A percentile compares a stretch with the other conserved stretches of the same genome.
phyloP scores from a whole-genome alignment of 2,329 filamentous ascomycete species.

The Alternaria ethzedia region DNA sequence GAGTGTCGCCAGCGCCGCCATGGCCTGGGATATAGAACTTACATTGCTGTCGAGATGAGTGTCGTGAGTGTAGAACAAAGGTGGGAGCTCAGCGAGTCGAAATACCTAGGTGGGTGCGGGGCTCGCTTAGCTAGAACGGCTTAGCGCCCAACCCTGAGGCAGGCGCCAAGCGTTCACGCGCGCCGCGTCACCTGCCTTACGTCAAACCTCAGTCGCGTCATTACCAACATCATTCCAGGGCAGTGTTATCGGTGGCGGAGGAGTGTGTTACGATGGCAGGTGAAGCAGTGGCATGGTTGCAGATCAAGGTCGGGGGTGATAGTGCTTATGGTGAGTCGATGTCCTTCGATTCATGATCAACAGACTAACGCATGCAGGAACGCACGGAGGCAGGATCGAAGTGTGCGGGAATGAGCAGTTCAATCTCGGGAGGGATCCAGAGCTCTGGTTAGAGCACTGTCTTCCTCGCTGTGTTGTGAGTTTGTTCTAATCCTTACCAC shows the following conservation, averaged over 20 bases:
- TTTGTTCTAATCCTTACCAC: slow-evolving; percentile 20
- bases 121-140: slow-evolving; percentile 25
- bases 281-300: slow-evolving; percentile 36
- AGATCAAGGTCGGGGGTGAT: slow-evolving; percentile 25
- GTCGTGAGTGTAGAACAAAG: slow-evolving; percentile 49
- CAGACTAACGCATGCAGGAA: slow-evolving; percentile 33
- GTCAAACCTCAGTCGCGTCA: neutral
- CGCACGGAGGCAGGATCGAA: slow-evolving; percentile 30
- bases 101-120: slow-evolving; percentile 31
- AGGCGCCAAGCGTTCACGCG: slow-evolving; percentile 12
- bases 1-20: slow-evolving; percentile 15
- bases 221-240: neutral
- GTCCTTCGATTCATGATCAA: neutral
- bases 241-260: neutral
- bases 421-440: slow-evolving; percentile 41
- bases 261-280: slow-evolving; percentile 29
- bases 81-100: slow-evolving; percentile 24
- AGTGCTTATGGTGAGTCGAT: slow-evolving; percentile 24
- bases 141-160: slow-evolving; percentile 6
- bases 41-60: slow-evolving; percentile 53
- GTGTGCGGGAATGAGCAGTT: slow-evolving; percentile 47
- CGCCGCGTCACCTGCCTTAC: slow-evolving; percentile 16
- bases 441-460: slow-evolving; percentile 38
- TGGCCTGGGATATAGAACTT: slow-evolving; percentile 31
- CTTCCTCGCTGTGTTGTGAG: neutral